Base-by-base conservation (phyloP, 257 asterid genomes). In the Cynanchum wilfordii region DNA sequence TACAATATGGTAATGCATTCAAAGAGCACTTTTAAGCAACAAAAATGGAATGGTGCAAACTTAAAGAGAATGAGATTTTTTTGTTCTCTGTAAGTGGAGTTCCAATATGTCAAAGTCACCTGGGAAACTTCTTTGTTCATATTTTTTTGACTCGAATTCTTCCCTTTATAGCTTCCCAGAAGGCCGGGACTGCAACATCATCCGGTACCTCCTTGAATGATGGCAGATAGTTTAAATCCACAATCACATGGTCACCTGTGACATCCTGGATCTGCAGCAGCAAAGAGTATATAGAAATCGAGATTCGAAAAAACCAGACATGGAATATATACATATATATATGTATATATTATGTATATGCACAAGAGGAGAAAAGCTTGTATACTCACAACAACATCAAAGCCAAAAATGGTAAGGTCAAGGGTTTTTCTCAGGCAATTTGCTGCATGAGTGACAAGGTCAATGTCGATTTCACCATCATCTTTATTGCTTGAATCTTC, bases 141-240 rank as follows among this genome's bases (percentile, higher is more conserved):
- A 65, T 68, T 73, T 85, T 66, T 40, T 76, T 22, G 82, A 73
- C 78, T 75, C 73, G 40, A 86, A 79, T 85, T 42, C 83, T 90
- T 75, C 85, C 92, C 87, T 89, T 92, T 51, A 95, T 77, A 74
- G 98, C 96, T 68, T 92, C 94, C 98, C 98, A 92, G 66, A 90
- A 90, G 62, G 97, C 93, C 60, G 96, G 98, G 67, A 95, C 75
- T 20, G 99, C 99, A 74, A 86, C 85, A 68, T 90, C 92, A 77
- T 92, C 91, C 0, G 99, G 91, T 45, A 95, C 89, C 87, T 95
- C 99, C 82, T 92, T 95, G 86, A 95, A 90, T 7, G 99, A 95
- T 69, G 99, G 99, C 66, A 95, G 91, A 78, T 92, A 92, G 83
- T 95, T 95, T 77, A 95, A 85, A 80, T 90, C 99, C 71, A 95